Evolutionary conservation across 495 filamentous ascomycete genomes (phyloP), one percentile per base, ranked within the genome.

Genomic region (Amphirosellinia nigrospora): DNA sequence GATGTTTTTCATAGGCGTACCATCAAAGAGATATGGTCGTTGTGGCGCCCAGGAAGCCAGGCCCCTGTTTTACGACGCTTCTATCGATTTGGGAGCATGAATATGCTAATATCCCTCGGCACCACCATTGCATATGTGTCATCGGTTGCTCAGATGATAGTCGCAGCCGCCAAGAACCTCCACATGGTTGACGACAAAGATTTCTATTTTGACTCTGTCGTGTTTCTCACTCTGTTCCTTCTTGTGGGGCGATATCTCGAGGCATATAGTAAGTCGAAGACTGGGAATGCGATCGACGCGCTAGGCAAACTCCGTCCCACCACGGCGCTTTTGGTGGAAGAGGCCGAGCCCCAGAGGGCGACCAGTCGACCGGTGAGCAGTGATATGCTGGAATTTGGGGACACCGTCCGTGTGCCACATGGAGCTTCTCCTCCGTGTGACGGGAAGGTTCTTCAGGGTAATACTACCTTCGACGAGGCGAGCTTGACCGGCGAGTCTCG

Each of bases 1-100:
- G 93, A 97, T 76, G 84, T 93, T 13, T 98, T 98, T 76, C 95
- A 98, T 74, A 76, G 81, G 2, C 87, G 92, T 21, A 91, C 93
- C 0, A 74, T 93, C 26, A 94, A 93, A 76, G 95, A 98, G 74
- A 83, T 98, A 23, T 82, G 84, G 67, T 86, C 90, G 0, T 79
- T 97, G 30, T 98, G 95, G 95, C 85, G 93, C 38, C 89, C 80
- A n/a, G 87, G 89, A 53, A 98, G 94, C 77, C 87, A 84, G 10
- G 89, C 91, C 3, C 94, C 94, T 0, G 75, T 97, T 11, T 73
- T 92, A 26, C 87, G 90, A 67, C 84, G 96, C 21, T 94, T 98
- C 72, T 95, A 94, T 72, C 89, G 93, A 16, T 98, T 98, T 73
- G 95, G 95, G 16, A 97, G 94, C 80, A 98, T 98, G 95, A 96